Evolutionary conservation across 2,329 filamentous ascomycete species (phyloP), one percentile per base, ranked within the genome.

Genomic region (Mycosphaerella sp.): DNA sequence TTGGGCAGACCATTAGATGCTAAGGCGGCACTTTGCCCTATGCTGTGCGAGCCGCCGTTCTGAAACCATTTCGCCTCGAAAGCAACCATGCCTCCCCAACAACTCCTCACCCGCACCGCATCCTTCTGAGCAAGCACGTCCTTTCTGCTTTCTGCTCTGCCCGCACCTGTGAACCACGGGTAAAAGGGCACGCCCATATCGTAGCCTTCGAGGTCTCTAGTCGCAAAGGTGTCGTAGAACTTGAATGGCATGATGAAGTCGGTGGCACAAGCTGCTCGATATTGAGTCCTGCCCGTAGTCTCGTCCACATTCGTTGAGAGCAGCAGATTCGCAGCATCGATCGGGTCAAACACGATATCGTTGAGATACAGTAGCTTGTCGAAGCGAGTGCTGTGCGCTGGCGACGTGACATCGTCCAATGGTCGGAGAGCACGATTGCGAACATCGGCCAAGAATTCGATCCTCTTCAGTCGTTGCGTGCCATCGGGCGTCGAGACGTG

Each of bases 81-180:
- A 2, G 81, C 81, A 2, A 82, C 83, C 80, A 89, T 89, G 21
- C 87, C 87, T 49, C 85, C 84, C 87, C 86, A 90, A 70, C 87
- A 90, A 59, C 83, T 84, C 62, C 79, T 80, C 1, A 89, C 86
- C 7, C 82, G 78, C 1, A 90, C 85, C 0, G 85, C 80, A 60
- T 84, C 81, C 38, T 68, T 77, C 52, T 81, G 79, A 0, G 72
- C 73, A 1, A 87, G 68, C 14, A 89, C 82, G 65, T 86, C 85
- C 4, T 75, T 73, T 43, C 85, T 76, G 71, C 71, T 75, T n/a
- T 62, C 66, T 0, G 73, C 81, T 11, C 77, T 67, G 1, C 80
- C 80, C 1, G 71, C 73, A 44, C 66, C 70, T 4, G 80, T 77
- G 68, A 87, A 86, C 71, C 83, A 86, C 0, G 86, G 86, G 68